Base-by-base conservation (phyloP, 352 stramenopile species). In the Phytophthora pini region DNA sequence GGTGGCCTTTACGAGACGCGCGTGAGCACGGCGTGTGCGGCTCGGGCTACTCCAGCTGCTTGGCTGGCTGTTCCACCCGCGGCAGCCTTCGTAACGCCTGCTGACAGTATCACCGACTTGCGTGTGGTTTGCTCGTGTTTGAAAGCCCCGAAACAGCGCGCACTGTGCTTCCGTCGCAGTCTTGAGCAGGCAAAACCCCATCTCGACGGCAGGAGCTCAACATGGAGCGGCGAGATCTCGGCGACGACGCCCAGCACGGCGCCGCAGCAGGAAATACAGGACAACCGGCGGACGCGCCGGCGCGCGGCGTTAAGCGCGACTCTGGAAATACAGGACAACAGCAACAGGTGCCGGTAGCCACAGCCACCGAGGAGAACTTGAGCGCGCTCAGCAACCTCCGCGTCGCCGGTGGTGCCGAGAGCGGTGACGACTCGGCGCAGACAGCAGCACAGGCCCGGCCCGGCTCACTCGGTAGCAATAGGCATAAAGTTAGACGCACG, bases 341-440 rank as follows among this genome's bases (percentile, higher is more conserved):
- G 20, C 57, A 60, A 31, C 5, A 52, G 38, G 13, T 48, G 20
- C 6, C 15, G 31, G 38, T 17, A 9, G 45, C 39, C 12, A 24
- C 51, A 45, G 29, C 48, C 7, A 34, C 61, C 5, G 72, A 82
- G n/a, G 76, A 80, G 41, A 79, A 77, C 31, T 82, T 61, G 56
- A 73, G 61, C 53, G 73, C 70, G 38, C 64, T 82, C 11, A 76
- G 76, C 53, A 80, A 84, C 51, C 49, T 82, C 17, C 60, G 57
- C 32, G 73, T 82, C 5, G 65, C 55, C n/a, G 39, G 46, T 44
- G 61, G 72, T 31, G 24, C 47, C 38, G 38, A 77, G 15, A 57
- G 46, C 24, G 50, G 48, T 31, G 57, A 64, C 9, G 56, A 61
- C 11, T 32, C 50, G 26, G 55, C 38, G 29, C 54, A 66, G 27